phyloP scores from a whole-genome alignment of 176 grass and related monocot species.

The Phragmites australis region DNA sequence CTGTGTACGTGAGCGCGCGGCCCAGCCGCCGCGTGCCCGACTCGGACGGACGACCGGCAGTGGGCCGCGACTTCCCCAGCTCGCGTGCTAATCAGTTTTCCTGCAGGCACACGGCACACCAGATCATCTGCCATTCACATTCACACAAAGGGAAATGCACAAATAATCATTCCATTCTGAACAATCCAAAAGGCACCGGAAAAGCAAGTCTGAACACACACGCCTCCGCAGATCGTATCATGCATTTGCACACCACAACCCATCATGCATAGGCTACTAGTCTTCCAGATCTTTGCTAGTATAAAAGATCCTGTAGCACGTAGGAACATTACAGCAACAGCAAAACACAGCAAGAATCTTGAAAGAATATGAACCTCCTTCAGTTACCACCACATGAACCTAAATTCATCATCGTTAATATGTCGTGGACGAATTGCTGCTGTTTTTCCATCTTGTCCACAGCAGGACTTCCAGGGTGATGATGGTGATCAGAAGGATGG shows the following conservation, averaged over 20 bases:
- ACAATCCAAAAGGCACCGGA: neutral
- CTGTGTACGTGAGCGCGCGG: too few relatives aligned
- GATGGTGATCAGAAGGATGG: constrained; percentile 62
- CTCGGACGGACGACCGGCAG: too few relatives aligned
- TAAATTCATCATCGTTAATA: constrained; percentile 43
- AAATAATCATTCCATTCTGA: constrained; percentile 12
- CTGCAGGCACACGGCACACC: neutral
- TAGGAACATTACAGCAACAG: neutral
- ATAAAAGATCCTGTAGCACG: neutral
- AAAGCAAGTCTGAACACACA: neutral
- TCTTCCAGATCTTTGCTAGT: constrained; percentile 1
- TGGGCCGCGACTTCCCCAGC: too few relatives aligned
- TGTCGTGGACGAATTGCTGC: constrained; percentile 29
- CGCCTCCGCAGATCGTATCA: neutral
- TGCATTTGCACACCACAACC: neutral
- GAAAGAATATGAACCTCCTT: neutral
- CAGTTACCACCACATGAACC: constrained; percentile 6
- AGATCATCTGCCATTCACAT: neutral
- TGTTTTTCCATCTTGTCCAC: constrained; percentile 71
- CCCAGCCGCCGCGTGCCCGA: too few relatives aligned
- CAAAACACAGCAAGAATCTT: neutral
- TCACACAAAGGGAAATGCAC: neutral
- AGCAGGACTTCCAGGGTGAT: constrained; percentile 79
- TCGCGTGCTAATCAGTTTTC: too few relatives aligned
- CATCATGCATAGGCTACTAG: neutral